These are phyloP conservation scores for Cystofilobasidium bisporidii DNA, from an alignment of 768 basidiomycete species.

Conservation along the genomic window DNA sequence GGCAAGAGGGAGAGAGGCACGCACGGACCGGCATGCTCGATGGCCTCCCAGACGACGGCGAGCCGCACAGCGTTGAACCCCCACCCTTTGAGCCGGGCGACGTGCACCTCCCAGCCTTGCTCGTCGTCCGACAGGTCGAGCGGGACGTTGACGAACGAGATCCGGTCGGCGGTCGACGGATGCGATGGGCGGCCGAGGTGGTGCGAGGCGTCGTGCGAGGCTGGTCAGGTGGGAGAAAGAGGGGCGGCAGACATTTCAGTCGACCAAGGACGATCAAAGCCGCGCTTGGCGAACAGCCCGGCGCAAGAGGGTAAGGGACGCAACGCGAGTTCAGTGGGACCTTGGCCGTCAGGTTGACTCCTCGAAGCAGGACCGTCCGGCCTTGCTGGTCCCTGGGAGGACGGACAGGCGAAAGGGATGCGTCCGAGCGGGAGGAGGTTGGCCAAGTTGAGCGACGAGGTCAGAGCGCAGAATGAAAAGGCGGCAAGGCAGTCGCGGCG, in stretches of 20 bases:
- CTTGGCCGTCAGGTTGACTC: conserved; percentile 75
- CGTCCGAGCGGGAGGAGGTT: neutral
- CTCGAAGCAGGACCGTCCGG: conserved; percentile 57
- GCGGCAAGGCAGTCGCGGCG: no score
- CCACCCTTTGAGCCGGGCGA: conserved; percentile 78
- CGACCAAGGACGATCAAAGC: neutral
- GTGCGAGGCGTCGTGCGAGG: conserved; percentile 58
- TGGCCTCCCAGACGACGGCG: conserved; percentile 84
- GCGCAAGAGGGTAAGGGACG: neutral
- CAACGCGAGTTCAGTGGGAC: neutral
- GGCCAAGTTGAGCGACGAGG: no score
- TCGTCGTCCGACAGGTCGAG: conserved; percentile 62
- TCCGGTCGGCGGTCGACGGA: conserved; percentile 50
- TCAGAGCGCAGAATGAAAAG: no score
- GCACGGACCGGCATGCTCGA: conserved; percentile 92
- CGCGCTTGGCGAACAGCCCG: no score
- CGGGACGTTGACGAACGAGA: conserved; percentile 66
- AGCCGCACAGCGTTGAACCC: conserved; percentile 77
- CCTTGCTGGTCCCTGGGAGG: neutral
- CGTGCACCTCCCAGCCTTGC: conserved; percentile 47
- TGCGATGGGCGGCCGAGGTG: conserved; percentile 71
- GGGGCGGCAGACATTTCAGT: neutral
- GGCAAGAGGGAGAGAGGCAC: conserved; percentile 43
- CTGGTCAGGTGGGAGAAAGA: conserved; percentile 53
- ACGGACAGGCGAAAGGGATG: neutral